Evolutionary conservation across 2,329 filamentous ascomycete species (phyloP).

Genomic region (Penicillium sp.): DNA sequence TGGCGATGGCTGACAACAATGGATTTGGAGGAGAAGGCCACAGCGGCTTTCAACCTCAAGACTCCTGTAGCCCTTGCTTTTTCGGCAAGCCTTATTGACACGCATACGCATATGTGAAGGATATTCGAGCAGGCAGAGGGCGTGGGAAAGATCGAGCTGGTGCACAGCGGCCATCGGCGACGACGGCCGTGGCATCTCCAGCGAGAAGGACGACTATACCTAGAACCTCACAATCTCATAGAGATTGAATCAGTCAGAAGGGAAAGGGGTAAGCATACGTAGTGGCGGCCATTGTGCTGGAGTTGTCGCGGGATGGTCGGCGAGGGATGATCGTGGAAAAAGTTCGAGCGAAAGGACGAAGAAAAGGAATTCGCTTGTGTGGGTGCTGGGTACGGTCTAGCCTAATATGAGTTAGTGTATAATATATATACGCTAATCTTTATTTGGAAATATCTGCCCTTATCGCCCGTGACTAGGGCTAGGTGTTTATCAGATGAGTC

Average conservation of each 20-base stretch:
- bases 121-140: conserved; percentile 22
- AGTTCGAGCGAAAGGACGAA: conserved; percentile 24
- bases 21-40: conserved; percentile 70
- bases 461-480: conserved; percentile 26
- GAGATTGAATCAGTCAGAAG: conserved; percentile 34
- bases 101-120: conserved; percentile 31
- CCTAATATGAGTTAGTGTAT: conserved; percentile 6
- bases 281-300: conserved; percentile 58
- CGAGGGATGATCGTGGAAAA: conserved; percentile 34
- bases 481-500: conserved; percentile 10
- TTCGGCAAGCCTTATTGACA: conserved; percentile 37
- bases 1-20: conserved; percentile 60
- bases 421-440: conserved; percentile 1
- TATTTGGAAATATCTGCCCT: conserved; percentile 4
- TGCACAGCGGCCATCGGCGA: conserved; percentile 45
- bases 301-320: conserved; percentile 42
- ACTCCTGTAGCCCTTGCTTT: conserved; percentile 65
- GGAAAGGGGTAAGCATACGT: conserved; percentile 54
- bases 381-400: conserved; percentile 27
- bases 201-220: conserved; percentile 83
- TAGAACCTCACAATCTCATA: conserved; percentile 52
- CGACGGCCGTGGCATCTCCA: conserved; percentile 54
- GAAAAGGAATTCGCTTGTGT: conserved; percentile 37
- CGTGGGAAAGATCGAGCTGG: conserved; percentile 76
- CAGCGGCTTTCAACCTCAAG: conserved; percentile 70